A percentile compares a stretch with the other conserved stretches of the same genome.
These are phyloP conservation scores for Globisporangium echinulatum DNA, from an alignment of 352 stramenopile species.

Conservation along the genomic window DNA sequence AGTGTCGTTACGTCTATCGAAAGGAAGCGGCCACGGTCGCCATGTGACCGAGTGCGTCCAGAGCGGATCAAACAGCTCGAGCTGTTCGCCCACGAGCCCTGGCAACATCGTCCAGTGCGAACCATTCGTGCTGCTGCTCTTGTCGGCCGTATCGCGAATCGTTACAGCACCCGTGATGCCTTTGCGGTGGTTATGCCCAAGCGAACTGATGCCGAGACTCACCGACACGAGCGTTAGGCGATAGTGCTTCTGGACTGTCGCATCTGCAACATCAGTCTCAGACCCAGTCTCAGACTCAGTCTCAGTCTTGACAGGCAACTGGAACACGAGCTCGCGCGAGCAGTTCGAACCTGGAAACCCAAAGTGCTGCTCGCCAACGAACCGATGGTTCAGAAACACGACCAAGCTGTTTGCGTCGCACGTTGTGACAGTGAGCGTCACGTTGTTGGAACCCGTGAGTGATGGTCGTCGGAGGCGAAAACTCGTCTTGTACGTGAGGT, in stretches of 20 bases:
- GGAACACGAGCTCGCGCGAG: constrained; percentile 33
- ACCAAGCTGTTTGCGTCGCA: constrained; percentile 53
- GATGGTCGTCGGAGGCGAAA: constrained; percentile 16
- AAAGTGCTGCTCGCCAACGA: constrained; percentile 33
- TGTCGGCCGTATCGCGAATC: constrained; percentile 24
- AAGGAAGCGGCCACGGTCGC: constrained; percentile 12
- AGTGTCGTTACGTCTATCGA: too few species aligned
- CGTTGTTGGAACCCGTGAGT: neutral
- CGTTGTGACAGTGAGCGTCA: constrained; percentile 36
- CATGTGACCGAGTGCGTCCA: constrained; percentile 49
- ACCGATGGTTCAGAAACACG: constrained; percentile 39
- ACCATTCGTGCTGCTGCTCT: constrained; percentile 18
- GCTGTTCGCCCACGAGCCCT: constrained; percentile 51
- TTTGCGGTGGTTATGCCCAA: constrained; percentile 50
- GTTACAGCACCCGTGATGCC: constrained; percentile 45
- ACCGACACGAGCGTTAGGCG: constrained; percentile 44
- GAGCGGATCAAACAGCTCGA: constrained; percentile 42
- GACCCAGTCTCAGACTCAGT: constrained; percentile 1
- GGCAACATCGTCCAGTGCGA: constrained; percentile 53
- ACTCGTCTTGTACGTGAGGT: constrained; percentile 56
- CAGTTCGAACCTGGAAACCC: constrained; percentile 51
- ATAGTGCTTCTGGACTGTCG: constrained; percentile 18
- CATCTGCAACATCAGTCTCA: too few species aligned
- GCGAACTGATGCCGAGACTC: constrained; percentile 49
- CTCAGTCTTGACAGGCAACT: constrained; percentile 29